These are phyloP conservation scores for Scedosporium apiospermum DNA, from an alignment of 2,329 filamentous ascomycete genomes.

Conservation along the genomic window DNA sequence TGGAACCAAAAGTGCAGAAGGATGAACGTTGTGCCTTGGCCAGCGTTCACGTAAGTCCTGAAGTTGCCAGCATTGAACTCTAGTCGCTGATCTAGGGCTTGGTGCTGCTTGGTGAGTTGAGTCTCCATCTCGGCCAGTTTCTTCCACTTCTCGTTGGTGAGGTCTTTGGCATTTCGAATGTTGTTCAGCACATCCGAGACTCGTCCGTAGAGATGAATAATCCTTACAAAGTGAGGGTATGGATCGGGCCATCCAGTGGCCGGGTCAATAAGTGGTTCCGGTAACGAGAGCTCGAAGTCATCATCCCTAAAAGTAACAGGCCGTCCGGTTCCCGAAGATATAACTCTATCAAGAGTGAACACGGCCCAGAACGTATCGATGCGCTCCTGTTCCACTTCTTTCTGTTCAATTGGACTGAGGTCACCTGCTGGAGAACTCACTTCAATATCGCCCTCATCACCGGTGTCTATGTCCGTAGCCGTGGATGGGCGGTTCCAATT, in stretches of 20 bases:
- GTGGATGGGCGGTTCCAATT: slow-evolving; percentile 25
- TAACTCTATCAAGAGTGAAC: slow-evolving; percentile 78
- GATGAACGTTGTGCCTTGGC: slow-evolving; percentile 80
- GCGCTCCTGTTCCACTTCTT: slow-evolving; percentile 66
- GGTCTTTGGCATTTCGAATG: slow-evolving; percentile 62
- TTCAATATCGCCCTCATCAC: slow-evolving; percentile 31
- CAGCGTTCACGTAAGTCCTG: slow-evolving; percentile 69
- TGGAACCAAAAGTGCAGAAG: slow-evolving; percentile 86
- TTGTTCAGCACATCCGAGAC: slow-evolving; percentile 80
- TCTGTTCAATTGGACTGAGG: slow-evolving; percentile 41
- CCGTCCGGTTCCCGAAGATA: slow-evolving; percentile 77
- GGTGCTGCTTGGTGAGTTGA: slow-evolving; percentile 63
- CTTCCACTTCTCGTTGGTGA: slow-evolving; percentile 65
- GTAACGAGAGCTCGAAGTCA: slow-evolving; percentile 73
- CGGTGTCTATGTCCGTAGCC: slow-evolving; percentile 27
- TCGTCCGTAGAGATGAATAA: slow-evolving; percentile 77
- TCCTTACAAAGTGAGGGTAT: slow-evolving; percentile 70
- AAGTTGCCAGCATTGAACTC: slow-evolving; percentile 84
- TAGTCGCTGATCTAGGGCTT: slow-evolving; percentile 62
- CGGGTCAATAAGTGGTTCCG: slow-evolving; percentile 38
- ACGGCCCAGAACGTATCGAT: slow-evolving; percentile 87
- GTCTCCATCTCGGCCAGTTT: slow-evolving; percentile 69
- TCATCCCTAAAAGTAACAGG: slow-evolving; percentile 76
- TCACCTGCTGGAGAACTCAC: slow-evolving; percentile 3
- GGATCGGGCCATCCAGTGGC: slow-evolving; percentile 63